These are phyloP conservation scores for Fistulina hepatica DNA, from an alignment of 1,284 basidiomycete species.

Conservation along the genomic window DNA sequence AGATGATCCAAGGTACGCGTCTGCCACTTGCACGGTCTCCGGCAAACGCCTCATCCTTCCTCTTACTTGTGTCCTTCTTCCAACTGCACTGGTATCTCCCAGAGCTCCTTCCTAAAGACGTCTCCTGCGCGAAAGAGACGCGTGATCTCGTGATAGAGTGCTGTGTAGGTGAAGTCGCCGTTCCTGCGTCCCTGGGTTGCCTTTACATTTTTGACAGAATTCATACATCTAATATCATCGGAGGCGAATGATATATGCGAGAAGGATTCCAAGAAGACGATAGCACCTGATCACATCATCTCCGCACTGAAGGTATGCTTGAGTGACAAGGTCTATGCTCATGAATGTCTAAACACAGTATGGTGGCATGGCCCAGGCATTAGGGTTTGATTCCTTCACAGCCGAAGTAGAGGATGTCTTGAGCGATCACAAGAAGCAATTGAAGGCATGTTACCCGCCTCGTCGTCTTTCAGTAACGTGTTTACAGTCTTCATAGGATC, in stretches of 20 bases:
- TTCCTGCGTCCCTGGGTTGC: slow-evolving; percentile 2
- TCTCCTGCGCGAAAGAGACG: slow-evolving; percentile 92
- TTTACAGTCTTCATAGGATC: slow-evolving; percentile 38
- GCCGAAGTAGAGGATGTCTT: slow-evolving; percentile 86
- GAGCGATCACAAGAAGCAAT: slow-evolving; percentile 91
- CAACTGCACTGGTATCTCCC: too few species aligned
- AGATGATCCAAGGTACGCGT: slow-evolving; percentile 82
- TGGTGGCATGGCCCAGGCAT: slow-evolving; percentile 57
- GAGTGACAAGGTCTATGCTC: background rate
- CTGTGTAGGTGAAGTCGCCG: slow-evolving; percentile 77
- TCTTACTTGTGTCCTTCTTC: slow-evolving; percentile 4
- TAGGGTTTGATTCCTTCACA: slow-evolving; percentile 85
- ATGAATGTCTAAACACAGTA: background rate
- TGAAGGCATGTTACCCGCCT: slow-evolving; percentile 53
- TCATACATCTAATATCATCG: slow-evolving; percentile 95
- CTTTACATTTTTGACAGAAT: slow-evolving; percentile 50
- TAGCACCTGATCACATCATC: slow-evolving; percentile 96
- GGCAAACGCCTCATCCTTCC: slow-evolving; percentile 4
- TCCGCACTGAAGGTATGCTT: slow-evolving; percentile 72
- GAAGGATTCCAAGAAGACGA: slow-evolving; percentile 98
- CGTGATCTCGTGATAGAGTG: slow-evolving; percentile 95
- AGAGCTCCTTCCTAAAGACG: slow-evolving; percentile 86
- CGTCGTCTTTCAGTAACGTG: slow-evolving; percentile 2
- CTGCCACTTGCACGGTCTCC: slow-evolving; percentile 1
- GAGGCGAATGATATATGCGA: slow-evolving; percentile 99